These are phyloP conservation scores for Penicillium soppii DNA, from an alignment of 495 filamentous ascomycete species.

Conservation along the genomic window DNA sequence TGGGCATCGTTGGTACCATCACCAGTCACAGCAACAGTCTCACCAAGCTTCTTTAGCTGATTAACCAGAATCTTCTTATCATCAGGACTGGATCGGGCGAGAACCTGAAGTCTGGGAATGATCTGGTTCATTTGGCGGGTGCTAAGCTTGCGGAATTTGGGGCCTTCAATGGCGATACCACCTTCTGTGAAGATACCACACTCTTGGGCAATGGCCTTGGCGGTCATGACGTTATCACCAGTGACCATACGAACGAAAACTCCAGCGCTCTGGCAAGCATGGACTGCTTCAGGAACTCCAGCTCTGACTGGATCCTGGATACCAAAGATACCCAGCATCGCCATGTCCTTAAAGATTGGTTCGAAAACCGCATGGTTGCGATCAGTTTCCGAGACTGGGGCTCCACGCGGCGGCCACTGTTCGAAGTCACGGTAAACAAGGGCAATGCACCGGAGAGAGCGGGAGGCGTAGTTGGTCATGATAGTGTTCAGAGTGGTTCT, in stretches of 20 bases:
- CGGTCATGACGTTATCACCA: slow-evolving; percentile 81
- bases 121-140: slow-evolving; percentile 63
- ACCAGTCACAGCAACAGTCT: slow-evolving; percentile 91
- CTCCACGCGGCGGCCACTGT: slow-evolving; percentile 77
- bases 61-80: slow-evolving; percentile 82
- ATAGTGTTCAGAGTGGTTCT: slow-evolving; percentile 58
- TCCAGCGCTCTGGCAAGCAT: slow-evolving; percentile 70
- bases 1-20: slow-evolving; percentile 93
- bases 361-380: slow-evolving; percentile 73
- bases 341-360: slow-evolving; percentile 75
- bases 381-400: slow-evolving; percentile 65
- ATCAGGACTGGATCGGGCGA: slow-evolving; percentile 81
- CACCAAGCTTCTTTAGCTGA: slow-evolving; percentile 76
- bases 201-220: slow-evolving; percentile 80
- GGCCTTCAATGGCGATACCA: slow-evolving; percentile 81
- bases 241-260: slow-evolving; percentile 91
- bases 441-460: slow-evolving; percentile 84
- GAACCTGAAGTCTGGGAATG: slow-evolving; percentile 76
- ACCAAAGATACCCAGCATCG: slow-evolving; percentile 74
- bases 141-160: slow-evolving; percentile 71
- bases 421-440: slow-evolving; percentile 87
- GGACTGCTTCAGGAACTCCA: slow-evolving; percentile 77
- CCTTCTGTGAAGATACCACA: slow-evolving; percentile 78
- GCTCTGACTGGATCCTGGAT: slow-evolving; percentile 84
- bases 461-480: slow-evolving; percentile 75